Evolutionary conservation across 2,329 filamentous ascomycete genomes (phyloP), one percentile per base, ranked within the genome.

Genomic region (Sclerotinia glacialis): DNA sequence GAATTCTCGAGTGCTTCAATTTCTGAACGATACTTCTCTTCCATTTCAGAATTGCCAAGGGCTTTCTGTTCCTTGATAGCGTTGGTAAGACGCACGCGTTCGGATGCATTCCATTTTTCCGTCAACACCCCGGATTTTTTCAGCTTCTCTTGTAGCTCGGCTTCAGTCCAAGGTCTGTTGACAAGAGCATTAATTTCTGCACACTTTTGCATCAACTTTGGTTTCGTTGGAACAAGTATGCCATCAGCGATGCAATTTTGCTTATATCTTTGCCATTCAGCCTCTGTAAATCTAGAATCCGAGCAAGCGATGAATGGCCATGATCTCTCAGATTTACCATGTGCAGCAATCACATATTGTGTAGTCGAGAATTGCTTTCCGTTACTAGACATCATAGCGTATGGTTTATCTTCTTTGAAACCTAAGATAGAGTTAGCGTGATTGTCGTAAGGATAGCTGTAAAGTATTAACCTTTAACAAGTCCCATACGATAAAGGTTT

Each of bases 291-390:
- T 52, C 84, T 82, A 60, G 88, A 87, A 77, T 97, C 93, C 0
- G 95, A 98, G 76, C 94, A 93, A 69, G 89, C 89, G 69, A 95
- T 89, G 78, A 98, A 97, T 5, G 93, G 93, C 79, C 93, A 97
- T 46, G 93, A 88, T 76, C 89, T 90, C 75, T 92, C 85, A 0
- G 90, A 84, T 73, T 93, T 93, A 55, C 95, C 95, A 76, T 96
- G 90, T 9, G 92, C 88, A 52, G 91, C 88, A 64, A 89, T 81
- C 42, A 91, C 86, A 76, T 98, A 97, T 76, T 93, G 89, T 69
- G 96, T 92, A 0, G 93, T 96, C 42, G 91, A 86, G 73, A 97
- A 90, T 4, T 83, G 83, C 69, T 92, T 90, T 47, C 92, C 91
- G 67, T 90, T 90, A 3, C 86, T 78, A 49, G 84, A 89, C 70